Evolutionary conservation across 768 basidiomycete species (phyloP).

Genomic region (Boletus vermiculosoides): DNA sequence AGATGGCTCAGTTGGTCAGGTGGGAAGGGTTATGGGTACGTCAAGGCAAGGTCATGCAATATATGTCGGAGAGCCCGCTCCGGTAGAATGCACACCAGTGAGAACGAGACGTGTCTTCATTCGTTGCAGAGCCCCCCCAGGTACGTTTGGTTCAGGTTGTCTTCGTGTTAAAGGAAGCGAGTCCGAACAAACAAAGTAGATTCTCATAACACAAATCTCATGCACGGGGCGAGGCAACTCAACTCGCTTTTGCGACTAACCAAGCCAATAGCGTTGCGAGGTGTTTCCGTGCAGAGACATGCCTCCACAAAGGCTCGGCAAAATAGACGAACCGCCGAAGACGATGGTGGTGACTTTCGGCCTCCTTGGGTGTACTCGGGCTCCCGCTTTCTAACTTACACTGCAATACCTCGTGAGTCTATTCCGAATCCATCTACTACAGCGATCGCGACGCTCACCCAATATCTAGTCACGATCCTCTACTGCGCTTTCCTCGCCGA

Average conservation of each 20-base stretch:
- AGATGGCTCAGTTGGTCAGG: not conserved
- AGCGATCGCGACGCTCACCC: not conserved
- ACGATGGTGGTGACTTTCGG: slow-evolving; percentile 45
- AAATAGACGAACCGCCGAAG: slow-evolving; percentile 6
- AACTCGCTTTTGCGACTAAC: slow-evolving; percentile 1
- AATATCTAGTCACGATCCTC: slow-evolving; percentile 44
- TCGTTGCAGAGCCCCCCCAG: not conserved
- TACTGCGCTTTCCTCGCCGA: slow-evolving; percentile 65
- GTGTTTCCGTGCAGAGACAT: slow-evolving; percentile 3
- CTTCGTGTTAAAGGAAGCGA: too few species aligned
- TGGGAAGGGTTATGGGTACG: not conserved
- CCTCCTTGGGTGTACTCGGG: slow-evolving; percentile 60
- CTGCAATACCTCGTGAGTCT: slow-evolving; percentile 53
- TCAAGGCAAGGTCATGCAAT: not conserved
- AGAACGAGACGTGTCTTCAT: not conserved
- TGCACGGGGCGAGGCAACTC: slow-evolving; percentile 10
- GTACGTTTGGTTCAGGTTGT: not conserved
- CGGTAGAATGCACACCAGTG: not conserved
- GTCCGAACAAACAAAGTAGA: slow-evolving; percentile 2
- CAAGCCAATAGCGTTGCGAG: slow-evolving; percentile 1
- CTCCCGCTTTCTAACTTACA: slow-evolving; percentile 50
- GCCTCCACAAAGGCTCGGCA: slow-evolving; percentile 16
- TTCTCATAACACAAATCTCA: not conserved
- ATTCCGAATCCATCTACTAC: not conserved
- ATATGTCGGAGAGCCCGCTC: not conserved